Conservation (phyloP, 2,329 filamentous ascomycete species). For the Pezicula neosporulosa region DNA sequence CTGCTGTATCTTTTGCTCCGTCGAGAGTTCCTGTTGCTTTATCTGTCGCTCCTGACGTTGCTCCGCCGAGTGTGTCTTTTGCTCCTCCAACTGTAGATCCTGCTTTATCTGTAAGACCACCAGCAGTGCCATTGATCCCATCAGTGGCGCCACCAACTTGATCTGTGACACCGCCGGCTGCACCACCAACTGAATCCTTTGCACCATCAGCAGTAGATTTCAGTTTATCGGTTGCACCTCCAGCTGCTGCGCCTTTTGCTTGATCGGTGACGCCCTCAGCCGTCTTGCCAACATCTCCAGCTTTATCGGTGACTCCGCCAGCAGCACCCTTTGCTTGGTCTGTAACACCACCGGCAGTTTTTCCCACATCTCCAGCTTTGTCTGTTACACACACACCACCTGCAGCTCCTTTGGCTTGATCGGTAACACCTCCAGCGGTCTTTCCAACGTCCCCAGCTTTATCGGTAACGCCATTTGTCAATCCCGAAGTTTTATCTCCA, state of each 20-base stretch:
- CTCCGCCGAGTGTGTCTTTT: neutral
- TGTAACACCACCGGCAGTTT: constrained; percentile 1
- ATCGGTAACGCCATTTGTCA: neutral
- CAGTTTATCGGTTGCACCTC: constrained; percentile 2
- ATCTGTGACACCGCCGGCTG: neutral
- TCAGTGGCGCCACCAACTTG: neutral
- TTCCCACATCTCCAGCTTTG: constrained; percentile 1
- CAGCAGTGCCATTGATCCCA: neutral
- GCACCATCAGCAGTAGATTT: neutral
- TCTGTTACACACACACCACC: constrained; percentile 6
- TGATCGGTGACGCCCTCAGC: neutral
- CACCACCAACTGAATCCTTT: neutral
- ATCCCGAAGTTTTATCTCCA: neutral
- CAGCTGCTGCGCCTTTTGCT: neutral
- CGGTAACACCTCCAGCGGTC: constrained; percentile 3
- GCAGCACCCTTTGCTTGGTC: constrained; percentile 3
- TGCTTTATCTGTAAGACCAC: neutral
- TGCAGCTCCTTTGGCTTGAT: constrained; percentile 3
- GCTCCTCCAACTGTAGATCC: neutral
- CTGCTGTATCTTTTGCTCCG: neutral
- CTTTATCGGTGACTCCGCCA: constrained; percentile 3
- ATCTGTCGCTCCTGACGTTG: neutral
- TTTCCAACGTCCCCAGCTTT: constrained; percentile 3
- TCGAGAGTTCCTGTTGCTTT: neutral
- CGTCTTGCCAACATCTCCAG: neutral